Conservation (phyloP, 2,329 filamentous ascomycete genomes). For the Pseudogymnoascus sp. region DNA sequence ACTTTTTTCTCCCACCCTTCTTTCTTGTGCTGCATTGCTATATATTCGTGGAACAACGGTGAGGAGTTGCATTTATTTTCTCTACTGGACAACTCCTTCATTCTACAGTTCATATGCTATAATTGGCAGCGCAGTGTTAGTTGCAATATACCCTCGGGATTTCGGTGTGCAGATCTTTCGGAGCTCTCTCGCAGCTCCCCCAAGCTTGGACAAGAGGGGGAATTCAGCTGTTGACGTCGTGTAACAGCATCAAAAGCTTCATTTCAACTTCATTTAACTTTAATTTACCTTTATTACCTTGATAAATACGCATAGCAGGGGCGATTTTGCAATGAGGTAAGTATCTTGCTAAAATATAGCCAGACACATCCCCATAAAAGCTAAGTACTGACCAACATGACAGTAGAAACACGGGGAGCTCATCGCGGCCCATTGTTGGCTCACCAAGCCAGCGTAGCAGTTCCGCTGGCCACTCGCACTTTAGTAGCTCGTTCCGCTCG, state of each 20-base stretch:
- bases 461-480: conserved; percentile 27
- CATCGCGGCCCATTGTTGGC: not conserved
- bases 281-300: not conserved
- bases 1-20: not conserved
- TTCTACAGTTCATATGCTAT: not conserved
- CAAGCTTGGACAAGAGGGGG: not conserved
- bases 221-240: not conserved
- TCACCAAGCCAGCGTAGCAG: conserved; percentile 10
- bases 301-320: not conserved
- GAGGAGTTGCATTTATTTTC: not conserved
- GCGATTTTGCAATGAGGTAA: not conserved
- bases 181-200: not conserved
- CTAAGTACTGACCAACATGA: not conserved
- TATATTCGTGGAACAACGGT: not conserved
- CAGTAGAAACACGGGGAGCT: not conserved
- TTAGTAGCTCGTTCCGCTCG: conserved; percentile 42
- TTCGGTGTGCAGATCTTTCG: not conserved
- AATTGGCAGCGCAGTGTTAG: not conserved
- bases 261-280: not conserved
- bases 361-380: too few species aligned
- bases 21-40: not conserved
- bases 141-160: not conserved
- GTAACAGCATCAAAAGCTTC: not conserved
- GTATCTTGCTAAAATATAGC: not conserved
- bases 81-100: not conserved